Evolutionary conservation across 495 filamentous ascomycete species (phyloP).

Genomic region (Neurospora sp.): DNA sequence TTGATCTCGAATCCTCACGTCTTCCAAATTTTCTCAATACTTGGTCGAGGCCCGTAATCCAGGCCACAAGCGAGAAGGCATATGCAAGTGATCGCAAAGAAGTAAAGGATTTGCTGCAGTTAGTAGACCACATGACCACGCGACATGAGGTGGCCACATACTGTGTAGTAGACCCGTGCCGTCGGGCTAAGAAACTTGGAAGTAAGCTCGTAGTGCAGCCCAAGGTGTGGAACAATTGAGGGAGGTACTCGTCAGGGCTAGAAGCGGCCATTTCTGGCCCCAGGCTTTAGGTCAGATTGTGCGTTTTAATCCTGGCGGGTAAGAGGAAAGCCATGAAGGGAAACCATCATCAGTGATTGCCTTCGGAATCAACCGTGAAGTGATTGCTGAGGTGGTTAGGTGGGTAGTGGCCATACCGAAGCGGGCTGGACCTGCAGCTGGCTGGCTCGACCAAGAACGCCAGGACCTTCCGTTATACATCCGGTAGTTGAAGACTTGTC

Average conservation of each 20-base stretch:
- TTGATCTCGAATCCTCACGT: background rate
- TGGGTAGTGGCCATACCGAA: background rate
- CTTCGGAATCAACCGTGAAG: background rate
- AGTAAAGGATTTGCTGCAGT: background rate
- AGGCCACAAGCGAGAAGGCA: background rate
- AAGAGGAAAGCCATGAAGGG: background rate
- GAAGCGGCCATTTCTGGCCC: background rate
- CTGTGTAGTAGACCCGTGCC: background rate
- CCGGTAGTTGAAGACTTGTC: background rate
- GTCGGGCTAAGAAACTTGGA: background rate
- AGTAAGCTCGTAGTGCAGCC: background rate
- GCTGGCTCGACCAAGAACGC: background rate
- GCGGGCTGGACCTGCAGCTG: background rate
- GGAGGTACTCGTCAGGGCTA: background rate
- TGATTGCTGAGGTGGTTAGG: background rate
- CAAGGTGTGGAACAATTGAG: background rate
- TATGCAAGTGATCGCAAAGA: background rate
- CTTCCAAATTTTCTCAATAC: background rate
- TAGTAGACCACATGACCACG: background rate
- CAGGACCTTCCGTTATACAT: background rate
- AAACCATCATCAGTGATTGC: background rate
- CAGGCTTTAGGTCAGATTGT: background rate
- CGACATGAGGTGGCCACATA: background rate
- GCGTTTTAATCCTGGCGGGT: background rate
- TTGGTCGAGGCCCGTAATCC: background rate